phyloP scores from a whole-genome alignment of 306 rosid species.

The Acacia acuminata region DNA sequence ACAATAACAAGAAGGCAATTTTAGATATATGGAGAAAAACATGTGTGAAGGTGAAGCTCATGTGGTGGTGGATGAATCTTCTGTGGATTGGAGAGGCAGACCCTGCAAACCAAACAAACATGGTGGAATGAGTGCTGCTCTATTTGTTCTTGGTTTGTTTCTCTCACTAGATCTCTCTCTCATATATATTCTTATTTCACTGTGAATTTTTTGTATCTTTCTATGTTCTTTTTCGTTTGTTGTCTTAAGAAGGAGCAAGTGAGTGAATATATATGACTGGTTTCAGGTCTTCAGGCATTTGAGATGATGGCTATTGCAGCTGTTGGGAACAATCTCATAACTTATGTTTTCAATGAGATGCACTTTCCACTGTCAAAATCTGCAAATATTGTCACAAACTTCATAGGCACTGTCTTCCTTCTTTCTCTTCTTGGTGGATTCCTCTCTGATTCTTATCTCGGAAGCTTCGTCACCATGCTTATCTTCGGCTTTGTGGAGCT shows the following conservation, averaged over 20 bases:
- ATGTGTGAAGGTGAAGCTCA: not conserved
- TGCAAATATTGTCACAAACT: constrained; percentile 64
- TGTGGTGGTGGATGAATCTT: constrained; percentile 21
- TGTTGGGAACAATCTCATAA: constrained; percentile 66
- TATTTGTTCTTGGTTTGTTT: constrained; percentile 63
- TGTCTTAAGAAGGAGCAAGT: not conserved
- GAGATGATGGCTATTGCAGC: constrained; percentile 79
- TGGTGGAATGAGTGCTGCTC: constrained; percentile 71
- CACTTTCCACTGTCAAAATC: constrained; percentile 64
- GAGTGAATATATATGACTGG: not conserved
- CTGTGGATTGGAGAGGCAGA: constrained; percentile 67
- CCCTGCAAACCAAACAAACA: constrained; percentile 47
- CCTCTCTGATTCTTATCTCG: constrained; percentile 67
- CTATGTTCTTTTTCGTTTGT: not conserved
- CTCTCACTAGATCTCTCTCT: not conserved
- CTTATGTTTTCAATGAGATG: constrained; percentile 62
- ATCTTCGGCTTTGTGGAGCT: constrained; percentile 64
- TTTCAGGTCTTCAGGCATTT: constrained; percentile 65
- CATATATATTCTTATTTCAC: not conserved
- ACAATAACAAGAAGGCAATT: too few species aligned
- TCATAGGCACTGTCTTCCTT: constrained; percentile 62
- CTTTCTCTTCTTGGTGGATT: constrained; percentile 68
- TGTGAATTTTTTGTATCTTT: not conserved
- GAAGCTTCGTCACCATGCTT: constrained; percentile 64
- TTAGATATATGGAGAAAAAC: not conserved